These are phyloP conservation scores for Kregervanrija delftensis DNA, from an alignment of 805 yeast species.

Conservation along the genomic window DNA sequence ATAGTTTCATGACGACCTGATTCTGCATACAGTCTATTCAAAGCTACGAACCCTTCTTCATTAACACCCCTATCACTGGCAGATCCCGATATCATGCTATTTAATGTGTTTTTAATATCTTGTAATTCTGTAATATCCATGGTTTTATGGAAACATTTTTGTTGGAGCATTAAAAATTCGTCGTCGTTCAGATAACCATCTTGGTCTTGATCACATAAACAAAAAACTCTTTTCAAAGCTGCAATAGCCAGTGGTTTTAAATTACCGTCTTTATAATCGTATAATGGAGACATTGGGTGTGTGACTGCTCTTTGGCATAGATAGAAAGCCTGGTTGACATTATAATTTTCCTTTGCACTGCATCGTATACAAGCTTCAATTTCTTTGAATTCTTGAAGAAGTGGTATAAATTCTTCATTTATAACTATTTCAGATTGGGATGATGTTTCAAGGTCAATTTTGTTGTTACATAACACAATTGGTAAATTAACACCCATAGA, in stretches of 20 bases:
- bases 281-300: slow-evolving; percentile 88
- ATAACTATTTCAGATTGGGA: slow-evolving; percentile 37
- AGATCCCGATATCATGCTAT: slow-evolving; percentile 21
- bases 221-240: slow-evolving; percentile 77
- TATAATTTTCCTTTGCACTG: slow-evolving; percentile 76
- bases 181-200: slow-evolving; percentile 71
- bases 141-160: slow-evolving; percentile 61
- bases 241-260: slow-evolving; percentile 69
- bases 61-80: slow-evolving; percentile 50
- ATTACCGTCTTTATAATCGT: slow-evolving; percentile 82
- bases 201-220: slow-evolving; percentile 83
- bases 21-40: slow-evolving; percentile 81
- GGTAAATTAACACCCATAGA: slow-evolving; percentile 93
- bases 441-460: slow-evolving; percentile 19
- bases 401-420: slow-evolving; percentile 78
- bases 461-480: slow-evolving; percentile 84
- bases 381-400: slow-evolving; percentile 86
- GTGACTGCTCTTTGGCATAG: slow-evolving; percentile 90
- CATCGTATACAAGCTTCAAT: slow-evolving; percentile 87
- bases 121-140: slow-evolving; percentile 41
- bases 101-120: slow-evolving; percentile 33
- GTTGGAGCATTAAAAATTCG: slow-evolving; percentile 67
- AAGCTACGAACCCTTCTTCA: slow-evolving; percentile 63
- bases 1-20: slow-evolving; percentile 93
- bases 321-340: slow-evolving; percentile 88